Conservation (phyloP, 1,284 basidiomycete genomes). For the Chalciporus sp. region DNA sequence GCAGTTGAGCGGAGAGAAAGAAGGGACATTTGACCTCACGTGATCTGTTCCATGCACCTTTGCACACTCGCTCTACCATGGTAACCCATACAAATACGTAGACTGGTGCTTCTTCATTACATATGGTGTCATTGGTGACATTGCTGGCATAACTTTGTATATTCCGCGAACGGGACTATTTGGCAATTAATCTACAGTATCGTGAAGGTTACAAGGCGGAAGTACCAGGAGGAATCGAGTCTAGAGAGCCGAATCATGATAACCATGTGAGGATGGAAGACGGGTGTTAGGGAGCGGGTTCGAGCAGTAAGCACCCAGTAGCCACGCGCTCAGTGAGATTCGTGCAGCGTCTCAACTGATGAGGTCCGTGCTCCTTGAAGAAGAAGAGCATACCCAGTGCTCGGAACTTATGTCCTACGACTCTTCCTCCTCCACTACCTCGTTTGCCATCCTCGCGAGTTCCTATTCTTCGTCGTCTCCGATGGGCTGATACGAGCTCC, state of each 20-base stretch:
- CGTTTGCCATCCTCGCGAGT: slow-evolving; percentile 61
- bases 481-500: slow-evolving; percentile 57
- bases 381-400: slow-evolving; percentile 15
- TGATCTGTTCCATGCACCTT: slow-evolving; percentile 6
- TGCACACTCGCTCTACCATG: no score
- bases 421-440: slow-evolving; percentile 26
- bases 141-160: not conserved
- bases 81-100: no score
- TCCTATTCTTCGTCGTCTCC: slow-evolving; percentile 61
- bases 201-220: slow-evolving; percentile 18
- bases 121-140: no score
- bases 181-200: slow-evolving; percentile 18
- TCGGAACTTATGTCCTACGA: slow-evolving; percentile 8
- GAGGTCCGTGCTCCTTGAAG: slow-evolving; percentile 8
- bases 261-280: slow-evolving; percentile 34
- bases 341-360: slow-evolving; percentile 11
- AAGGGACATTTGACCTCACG: slow-evolving; percentile 29
- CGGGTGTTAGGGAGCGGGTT: slow-evolving; percentile 7
- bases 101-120: no score
- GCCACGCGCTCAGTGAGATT: slow-evolving; percentile 5
- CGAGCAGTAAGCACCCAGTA: slow-evolving; percentile 1
- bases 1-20: slow-evolving; percentile 6
- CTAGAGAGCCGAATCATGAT: slow-evolving; percentile 4
- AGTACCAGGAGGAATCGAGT: slow-evolving; percentile 4
- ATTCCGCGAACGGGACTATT: not conserved